These are phyloP conservation scores for Lachnellula suecica DNA, from an alignment of 2,329 filamentous ascomycete genomes.

Conservation along the genomic window DNA sequence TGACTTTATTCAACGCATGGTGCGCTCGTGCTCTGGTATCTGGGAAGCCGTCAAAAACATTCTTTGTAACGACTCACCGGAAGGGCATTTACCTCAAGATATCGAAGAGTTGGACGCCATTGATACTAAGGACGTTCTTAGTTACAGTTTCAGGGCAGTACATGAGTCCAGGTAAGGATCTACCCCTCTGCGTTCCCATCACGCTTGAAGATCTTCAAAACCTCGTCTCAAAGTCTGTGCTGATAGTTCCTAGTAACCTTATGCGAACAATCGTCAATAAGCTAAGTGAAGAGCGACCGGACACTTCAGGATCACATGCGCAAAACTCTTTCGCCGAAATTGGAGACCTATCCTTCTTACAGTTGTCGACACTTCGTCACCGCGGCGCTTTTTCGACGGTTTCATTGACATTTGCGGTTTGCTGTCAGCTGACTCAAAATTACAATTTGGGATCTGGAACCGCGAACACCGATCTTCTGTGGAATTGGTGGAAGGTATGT, in stretches of 20 bases:
- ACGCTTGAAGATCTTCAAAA: background rate
- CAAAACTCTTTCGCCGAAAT: constrained; percentile 59
- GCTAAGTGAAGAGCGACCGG: constrained; percentile 44
- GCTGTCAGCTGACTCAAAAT: constrained; percentile 67
- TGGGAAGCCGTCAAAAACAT: constrained; percentile 77
- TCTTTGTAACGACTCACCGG: constrained; percentile 91
- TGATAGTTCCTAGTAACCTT: constrained; percentile 57
- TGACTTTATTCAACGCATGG: constrained; percentile 51
- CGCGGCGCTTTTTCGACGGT: constrained; percentile 93
- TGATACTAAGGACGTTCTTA: constrained; percentile 84
- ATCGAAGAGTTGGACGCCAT: constrained; percentile 69
- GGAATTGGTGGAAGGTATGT: constrained; percentile 69
- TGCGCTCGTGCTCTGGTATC: constrained; percentile 62
- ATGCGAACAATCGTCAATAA: constrained; percentile 59
- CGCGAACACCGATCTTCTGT: constrained; percentile 39
- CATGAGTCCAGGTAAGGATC: constrained; percentile 81
- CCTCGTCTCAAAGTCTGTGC: background rate
- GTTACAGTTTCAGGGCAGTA: constrained; percentile 92
- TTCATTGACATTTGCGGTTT: constrained; percentile 79
- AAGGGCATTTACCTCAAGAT: constrained; percentile 80
- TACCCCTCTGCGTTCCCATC: too few species aligned
- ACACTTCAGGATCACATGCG: constrained; percentile 40
- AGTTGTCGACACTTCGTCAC: constrained; percentile 81
- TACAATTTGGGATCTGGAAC: constrained; percentile 11
- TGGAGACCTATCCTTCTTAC: constrained; percentile 74